phyloP scores from a whole-genome alignment of 805 yeast genomes.

The Ogataea paradorogensis region DNA sequence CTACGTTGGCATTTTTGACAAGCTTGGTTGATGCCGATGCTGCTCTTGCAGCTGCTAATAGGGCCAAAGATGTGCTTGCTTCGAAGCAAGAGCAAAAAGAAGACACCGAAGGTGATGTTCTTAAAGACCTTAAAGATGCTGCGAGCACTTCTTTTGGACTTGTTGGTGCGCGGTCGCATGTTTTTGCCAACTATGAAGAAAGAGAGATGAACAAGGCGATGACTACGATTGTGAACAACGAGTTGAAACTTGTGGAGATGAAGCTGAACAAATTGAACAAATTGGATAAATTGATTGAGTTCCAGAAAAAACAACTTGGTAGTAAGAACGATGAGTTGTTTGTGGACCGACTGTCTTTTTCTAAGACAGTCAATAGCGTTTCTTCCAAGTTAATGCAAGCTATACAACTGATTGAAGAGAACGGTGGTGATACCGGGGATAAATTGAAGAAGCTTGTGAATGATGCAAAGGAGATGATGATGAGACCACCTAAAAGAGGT shows the following conservation, averaged over 20 bases:
- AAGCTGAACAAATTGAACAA: conserved; percentile 58
- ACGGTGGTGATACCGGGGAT: conserved; percentile 5
- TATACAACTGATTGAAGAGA: conserved; percentile 26
- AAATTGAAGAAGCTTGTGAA: conserved; percentile 22
- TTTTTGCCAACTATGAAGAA: conserved; percentile 78
- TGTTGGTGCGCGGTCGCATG: conserved; percentile 73
- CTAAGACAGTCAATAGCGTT: conserved; percentile 53
- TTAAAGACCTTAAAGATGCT: conserved; percentile 49
- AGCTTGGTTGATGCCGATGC: conserved; percentile 82
- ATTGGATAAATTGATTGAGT: conserved; percentile 62
- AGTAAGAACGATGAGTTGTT: conserved; percentile 66
- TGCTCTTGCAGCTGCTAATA: conserved; percentile 74
- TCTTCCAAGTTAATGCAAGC: conserved; percentile 44
- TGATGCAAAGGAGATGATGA: conserved; percentile 29
- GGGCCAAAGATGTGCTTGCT: conserved; percentile 51
- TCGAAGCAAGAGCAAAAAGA: conserved; percentile 28
- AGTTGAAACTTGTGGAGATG: conserved; percentile 60
- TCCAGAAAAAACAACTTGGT: conserved; percentile 57
- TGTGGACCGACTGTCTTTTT: conserved; percentile 62
- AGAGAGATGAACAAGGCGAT: conserved; percentile 65
- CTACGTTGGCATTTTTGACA: conserved; percentile 86
- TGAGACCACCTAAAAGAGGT: conserved; percentile 33
- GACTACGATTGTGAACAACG: conserved; percentile 56
- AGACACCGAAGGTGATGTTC: conserved; percentile 21
- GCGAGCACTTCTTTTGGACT: conserved; percentile 70